These are phyloP conservation scores for Diaporthe vexans DNA, from an alignment of 2,329 filamentous ascomycete genomes.

Conservation along the genomic window DNA sequence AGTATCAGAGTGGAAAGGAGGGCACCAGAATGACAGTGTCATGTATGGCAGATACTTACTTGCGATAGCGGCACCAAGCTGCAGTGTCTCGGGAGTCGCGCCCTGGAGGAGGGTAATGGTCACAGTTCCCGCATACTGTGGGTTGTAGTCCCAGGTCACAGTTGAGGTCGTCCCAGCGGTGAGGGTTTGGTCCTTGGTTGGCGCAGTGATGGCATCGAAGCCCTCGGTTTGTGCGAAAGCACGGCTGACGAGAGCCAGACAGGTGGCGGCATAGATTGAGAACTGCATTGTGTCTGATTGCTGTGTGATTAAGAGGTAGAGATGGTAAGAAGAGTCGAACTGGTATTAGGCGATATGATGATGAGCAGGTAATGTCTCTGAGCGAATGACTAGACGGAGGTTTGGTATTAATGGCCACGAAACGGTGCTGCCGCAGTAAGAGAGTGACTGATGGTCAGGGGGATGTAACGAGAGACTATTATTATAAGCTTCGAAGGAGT, in stretches of 20 bases:
- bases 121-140: constrained; percentile 59
- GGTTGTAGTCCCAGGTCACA: constrained; percentile 64
- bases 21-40: background rate
- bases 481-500: constrained; percentile 33
- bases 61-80: constrained; percentile 58
- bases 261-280: constrained; percentile 60
- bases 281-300: constrained; percentile 67
- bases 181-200: constrained; percentile 59
- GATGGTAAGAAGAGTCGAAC: background rate
- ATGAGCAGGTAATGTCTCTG: constrained; percentile 29
- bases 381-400: constrained; percentile 33
- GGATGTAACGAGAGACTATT: constrained; percentile 37
- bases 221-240: constrained; percentile 67
- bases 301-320: constrained; percentile 36
- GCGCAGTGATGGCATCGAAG: constrained; percentile 68
- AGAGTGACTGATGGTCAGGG: constrained; percentile 34
- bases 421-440: constrained; percentile 28
- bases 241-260: constrained; percentile 66
- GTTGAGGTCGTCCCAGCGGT: constrained; percentile 63
- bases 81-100: constrained; percentile 57
- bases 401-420: constrained; percentile 24
- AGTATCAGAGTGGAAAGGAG: background rate
- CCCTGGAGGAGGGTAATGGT: constrained; percentile 70
- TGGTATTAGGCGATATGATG: constrained; percentile 16
- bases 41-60: constrained; percentile 59